A percentile compares a stretch with the other conserved stretches of the same genome.
Conservation (phyloP, 2,329 filamentous ascomycete genomes). For the Endothia cerciana region DNA sequence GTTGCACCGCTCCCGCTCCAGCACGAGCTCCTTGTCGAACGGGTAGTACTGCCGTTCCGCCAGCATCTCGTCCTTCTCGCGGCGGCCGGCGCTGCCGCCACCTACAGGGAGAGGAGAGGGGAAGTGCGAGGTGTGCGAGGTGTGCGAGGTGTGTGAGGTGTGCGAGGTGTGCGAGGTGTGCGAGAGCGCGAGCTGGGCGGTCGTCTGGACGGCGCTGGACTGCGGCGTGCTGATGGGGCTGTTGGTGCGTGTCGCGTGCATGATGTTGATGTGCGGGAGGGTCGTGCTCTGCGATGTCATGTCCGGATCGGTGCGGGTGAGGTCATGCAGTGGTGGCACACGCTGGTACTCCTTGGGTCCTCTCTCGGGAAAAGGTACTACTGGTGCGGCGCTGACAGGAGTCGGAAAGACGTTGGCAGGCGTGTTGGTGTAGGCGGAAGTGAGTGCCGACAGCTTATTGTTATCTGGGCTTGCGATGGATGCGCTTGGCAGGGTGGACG, state of each 20-base stretch:
- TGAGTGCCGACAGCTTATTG: conserved; percentile 60
- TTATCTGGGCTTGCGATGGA: conserved; percentile 63
- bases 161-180: conserved; percentile 55
- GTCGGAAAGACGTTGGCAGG: conserved; percentile 63
- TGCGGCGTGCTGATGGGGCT: conserved; percentile 48
- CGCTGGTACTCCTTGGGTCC: conserved; percentile 62
- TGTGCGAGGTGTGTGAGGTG: conserved; percentile 60
- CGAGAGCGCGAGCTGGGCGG: conserved; percentile 63
- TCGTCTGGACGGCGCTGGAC: conserved; percentile 51
- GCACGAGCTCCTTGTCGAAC: conserved; percentile 74
- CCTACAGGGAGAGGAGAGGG: conserved; percentile 32
- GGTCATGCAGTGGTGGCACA: conserved; percentile 63
- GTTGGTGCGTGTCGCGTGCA: conserved; percentile 54
- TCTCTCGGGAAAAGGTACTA: conserved; percentile 49
- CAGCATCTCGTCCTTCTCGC: conserved; percentile 91
- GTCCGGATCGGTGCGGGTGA: conserved; percentile 59
- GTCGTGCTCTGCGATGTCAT: conserved; percentile 54
- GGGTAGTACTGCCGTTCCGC: conserved; percentile 78
- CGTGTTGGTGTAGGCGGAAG: conserved; percentile 48
- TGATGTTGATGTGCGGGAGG: conserved; percentile 61
- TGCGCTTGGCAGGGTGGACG: conserved; percentile 62
- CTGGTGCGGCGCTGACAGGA: conserved; percentile 59
- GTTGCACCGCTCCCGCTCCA: conserved; percentile 84
- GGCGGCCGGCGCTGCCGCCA: conserved; percentile 41
- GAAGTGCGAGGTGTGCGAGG: conserved; percentile 57